phyloP scores from a whole-genome alignment of 2,329 filamentous ascomycete species.

The Colletotrichum destructivum region DNA sequence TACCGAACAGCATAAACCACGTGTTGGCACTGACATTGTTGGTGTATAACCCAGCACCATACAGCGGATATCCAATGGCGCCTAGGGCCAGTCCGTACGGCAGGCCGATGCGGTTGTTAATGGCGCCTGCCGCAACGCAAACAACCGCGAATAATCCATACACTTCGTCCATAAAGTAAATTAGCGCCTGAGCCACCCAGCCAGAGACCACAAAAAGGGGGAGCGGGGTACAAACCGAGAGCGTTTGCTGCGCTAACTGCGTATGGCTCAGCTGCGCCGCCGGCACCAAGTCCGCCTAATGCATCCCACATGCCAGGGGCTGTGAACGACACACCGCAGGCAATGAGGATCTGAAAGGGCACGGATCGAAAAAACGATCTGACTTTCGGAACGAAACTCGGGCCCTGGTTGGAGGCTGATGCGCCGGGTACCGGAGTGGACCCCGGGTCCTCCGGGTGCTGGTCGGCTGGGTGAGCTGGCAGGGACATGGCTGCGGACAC shows the following conservation, averaged over 20 bases:
- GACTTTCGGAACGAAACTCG: constrained; percentile 1
- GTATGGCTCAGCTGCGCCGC: constrained; percentile 22
- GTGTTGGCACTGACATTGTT: constrained; percentile 53
- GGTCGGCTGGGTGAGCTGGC: constrained; percentile 2
- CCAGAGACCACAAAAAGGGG: no score
- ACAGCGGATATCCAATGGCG: constrained; percentile 27
- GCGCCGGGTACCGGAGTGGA: not conserved
- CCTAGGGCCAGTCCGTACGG: constrained; percentile 27
- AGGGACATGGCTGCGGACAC: not conserved
- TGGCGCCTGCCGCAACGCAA: constrained; percentile 27
- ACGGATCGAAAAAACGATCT: constrained; percentile 27
- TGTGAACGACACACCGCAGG: constrained; percentile 29
- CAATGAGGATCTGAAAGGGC: constrained; percentile 28
- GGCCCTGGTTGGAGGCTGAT: no score
- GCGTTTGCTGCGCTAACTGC: constrained; percentile 16
- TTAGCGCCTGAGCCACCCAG: not conserved
- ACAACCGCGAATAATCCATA: constrained; percentile 28
- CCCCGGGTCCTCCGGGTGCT: not conserved
- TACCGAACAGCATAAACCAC: constrained; percentile 76
- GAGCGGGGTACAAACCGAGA: not conserved
- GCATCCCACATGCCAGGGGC: constrained; percentile 34
- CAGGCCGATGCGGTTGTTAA: constrained; percentile 27
- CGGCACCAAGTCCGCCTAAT: constrained; percentile 27
- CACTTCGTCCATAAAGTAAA: not conserved
- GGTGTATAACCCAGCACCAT: constrained; percentile 24